Evolutionary conservation across 2,329 filamentous ascomycete genomes (phyloP).

Genomic region (Orbilia oligospora): DNA sequence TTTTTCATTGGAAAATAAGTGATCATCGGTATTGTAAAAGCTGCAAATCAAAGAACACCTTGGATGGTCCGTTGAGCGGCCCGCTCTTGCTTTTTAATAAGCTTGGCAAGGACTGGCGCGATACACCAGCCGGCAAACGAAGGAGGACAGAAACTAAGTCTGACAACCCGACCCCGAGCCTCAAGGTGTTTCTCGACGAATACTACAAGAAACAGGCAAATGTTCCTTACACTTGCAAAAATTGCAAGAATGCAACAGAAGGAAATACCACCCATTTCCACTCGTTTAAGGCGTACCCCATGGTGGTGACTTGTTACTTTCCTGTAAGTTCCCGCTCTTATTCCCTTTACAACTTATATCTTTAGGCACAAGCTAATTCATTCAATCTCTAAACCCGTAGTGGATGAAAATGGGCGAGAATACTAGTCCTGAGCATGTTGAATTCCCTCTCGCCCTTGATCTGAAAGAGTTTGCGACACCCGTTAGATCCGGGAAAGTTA

Average conservation of each 20-base stretch:
- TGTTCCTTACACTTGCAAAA: constrained; percentile 46
- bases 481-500: constrained; percentile 35
- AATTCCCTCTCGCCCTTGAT: constrained; percentile 54
- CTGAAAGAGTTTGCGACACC: constrained; percentile 47
- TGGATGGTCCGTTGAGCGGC: constrained; percentile 33
- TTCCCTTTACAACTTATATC: not conserved
- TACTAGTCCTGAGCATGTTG: constrained; percentile 46
- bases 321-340: constrained; percentile 30
- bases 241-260: constrained; percentile 29
- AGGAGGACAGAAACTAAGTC: constrained; percentile 30
- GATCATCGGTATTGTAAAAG: constrained; percentile 92
- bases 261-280: constrained; percentile 53
- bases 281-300: constrained; percentile 55
- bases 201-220: constrained; percentile 55
- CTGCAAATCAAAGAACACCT: constrained; percentile 71
- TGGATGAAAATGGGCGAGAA: constrained; percentile 57
- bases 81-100: constrained; percentile 37
- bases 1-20: constrained; percentile 91
- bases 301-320: constrained; percentile 58
- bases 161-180: constrained; percentile 35
- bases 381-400: constrained; percentile 1
- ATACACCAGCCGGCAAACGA: constrained; percentile 34
- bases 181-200: constrained; percentile 57
- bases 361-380: not conserved
- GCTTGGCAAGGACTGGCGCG: constrained; percentile 42